Evolutionary conservation across 352 stramenopile species (phyloP), one percentile per base, ranked within the genome.

Genomic region (Aphanomyces euteiches): DNA sequence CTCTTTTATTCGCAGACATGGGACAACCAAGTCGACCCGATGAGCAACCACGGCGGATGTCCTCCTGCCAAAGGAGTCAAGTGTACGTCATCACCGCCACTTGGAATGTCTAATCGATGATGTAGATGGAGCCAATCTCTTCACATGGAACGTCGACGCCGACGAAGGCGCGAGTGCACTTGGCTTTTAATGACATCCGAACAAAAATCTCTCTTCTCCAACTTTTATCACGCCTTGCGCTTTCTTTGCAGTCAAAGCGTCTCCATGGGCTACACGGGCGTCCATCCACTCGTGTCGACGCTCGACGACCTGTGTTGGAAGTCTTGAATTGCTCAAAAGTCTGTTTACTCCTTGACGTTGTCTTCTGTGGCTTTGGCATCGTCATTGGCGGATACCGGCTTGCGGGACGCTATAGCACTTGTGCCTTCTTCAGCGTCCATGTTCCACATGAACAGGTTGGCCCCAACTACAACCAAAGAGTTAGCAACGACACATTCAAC

Each of bases 371-470:
- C 28, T 28, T 28, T 28, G 28, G 28, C 28, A 28, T 28, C 28
- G 28, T 28, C 28, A 28, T 28, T 28, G 28, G 28, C 28, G 28
- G 28, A 28, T 28, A 28, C 28, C 1, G 28, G 28, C 28, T 28
- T 28, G 28, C 2, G n/a, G n/a, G n/a, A n/a, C n/a, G n/a, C n/a
- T n/a, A 28, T 28, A 2, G 80, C 80, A 34, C 89, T 88, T 5
- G 82, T 80, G 5, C 81, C 80, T 73, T 90, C 81, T 56, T 89
- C 81, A 4, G 81, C 77, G 50, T 91, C 80, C 7, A 73, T 69
- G 68, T 90, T 89, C 84, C 84, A 90, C 48, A 81, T 82, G 67
- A 92, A 92, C 47, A 79, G 82, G 61, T 92, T 92, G 59, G 81
- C 75, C 39, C 84, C 81, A 37, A 83, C 81, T 90, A 64, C 47